Evolutionary conservation across 495 filamentous ascomycete genomes (phyloP).

Genomic region (Penicillium flavigenum): DNA sequence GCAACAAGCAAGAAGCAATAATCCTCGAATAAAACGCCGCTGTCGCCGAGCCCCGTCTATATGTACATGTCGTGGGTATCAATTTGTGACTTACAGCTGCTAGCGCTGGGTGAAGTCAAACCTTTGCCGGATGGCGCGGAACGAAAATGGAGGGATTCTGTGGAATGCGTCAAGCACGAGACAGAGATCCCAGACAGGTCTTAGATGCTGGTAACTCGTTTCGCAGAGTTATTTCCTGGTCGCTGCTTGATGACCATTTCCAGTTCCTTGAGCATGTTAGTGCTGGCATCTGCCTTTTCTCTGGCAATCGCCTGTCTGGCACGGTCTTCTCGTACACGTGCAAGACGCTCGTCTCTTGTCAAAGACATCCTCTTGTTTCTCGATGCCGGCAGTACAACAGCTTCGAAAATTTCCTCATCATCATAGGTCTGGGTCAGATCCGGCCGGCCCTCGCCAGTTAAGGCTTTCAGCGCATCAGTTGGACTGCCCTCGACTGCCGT

Average conservation of each 20-base stretch:
- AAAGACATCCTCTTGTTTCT: conserved; percentile 65
- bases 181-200: background rate
- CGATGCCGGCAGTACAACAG: conserved; percentile 66
- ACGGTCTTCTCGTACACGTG: conserved; percentile 85
- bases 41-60: conserved; percentile 40
- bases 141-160: conserved; percentile 8
- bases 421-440: conserved; percentile 37
- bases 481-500: conserved; percentile 84
- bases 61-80: conserved; percentile 40
- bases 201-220: conserved; percentile 51
- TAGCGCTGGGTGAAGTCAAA: conserved; percentile 14
- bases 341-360: conserved; percentile 83
- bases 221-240: conserved; percentile 50
- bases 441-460: conserved; percentile 61
- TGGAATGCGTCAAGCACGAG: background rate
- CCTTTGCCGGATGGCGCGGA: conserved; percentile 7
- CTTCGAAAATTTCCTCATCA: conserved; percentile 85
- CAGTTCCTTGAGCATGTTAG: conserved; percentile 86
- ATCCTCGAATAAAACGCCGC: conserved; percentile 30
- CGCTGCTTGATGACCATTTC: conserved; percentile 83
- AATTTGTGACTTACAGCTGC: conserved; percentile 27
- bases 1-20: conserved; percentile 12
- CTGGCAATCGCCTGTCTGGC: conserved; percentile 62
- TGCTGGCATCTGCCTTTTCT: conserved; percentile 74
- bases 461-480: conserved; percentile 69